A percentile compares a stretch with the other conserved stretches of the same genome.
phyloP scores from a whole-genome alignment of 108 stramenopile genomes.

The Skeletonema costatum region DNA sequence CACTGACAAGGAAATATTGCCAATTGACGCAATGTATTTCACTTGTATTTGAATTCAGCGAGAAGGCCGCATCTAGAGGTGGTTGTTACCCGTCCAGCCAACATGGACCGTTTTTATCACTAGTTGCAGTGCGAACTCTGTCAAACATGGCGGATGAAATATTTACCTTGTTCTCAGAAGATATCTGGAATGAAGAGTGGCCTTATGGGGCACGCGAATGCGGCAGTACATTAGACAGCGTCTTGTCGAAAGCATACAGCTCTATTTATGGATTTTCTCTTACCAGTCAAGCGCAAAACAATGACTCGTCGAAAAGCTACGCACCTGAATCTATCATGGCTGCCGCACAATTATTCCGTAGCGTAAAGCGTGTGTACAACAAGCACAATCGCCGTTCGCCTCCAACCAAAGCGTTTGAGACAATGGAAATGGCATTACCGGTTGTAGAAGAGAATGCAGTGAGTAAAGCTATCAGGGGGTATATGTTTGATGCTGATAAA shows the following conservation, averaged over 20 bases:
- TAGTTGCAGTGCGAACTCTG: slow-evolving; percentile 61
- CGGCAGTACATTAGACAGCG: slow-evolving; percentile 59
- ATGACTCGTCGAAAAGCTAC: not conserved
- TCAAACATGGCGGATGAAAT: slow-evolving; percentile 68
- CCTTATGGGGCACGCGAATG: slow-evolving; percentile 59
- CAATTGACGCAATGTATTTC: slow-evolving; percentile 69
- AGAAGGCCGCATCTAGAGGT: slow-evolving; percentile 46
- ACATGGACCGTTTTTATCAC: slow-evolving; percentile 72
- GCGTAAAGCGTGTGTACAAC: slow-evolving; percentile 70
- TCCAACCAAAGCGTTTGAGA: slow-evolving; percentile 72
- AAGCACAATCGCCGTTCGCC: slow-evolving; percentile 52
- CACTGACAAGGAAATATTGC: slow-evolving; percentile 56
- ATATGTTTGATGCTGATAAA: slow-evolving; percentile 59
- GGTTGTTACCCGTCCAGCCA: slow-evolving; percentile 12
- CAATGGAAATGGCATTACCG: slow-evolving; percentile 65
- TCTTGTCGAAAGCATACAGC: slow-evolving; percentile 67
- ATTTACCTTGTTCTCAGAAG: slow-evolving; percentile 55
- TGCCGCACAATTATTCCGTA: slow-evolving; percentile 78
- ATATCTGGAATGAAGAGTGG: slow-evolving; percentile 62
- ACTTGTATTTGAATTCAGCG: slow-evolving; percentile 51
- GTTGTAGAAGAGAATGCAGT: slow-evolving; percentile 44
- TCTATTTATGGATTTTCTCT: slow-evolving; percentile 71
- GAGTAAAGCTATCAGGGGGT: slow-evolving; percentile 52
- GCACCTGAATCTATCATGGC: slow-evolving; percentile 68
- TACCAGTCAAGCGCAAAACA: slow-evolving; percentile 27